These are phyloP conservation scores for Mangifera indica DNA, from an alignment of 345 rosid species.

Conservation along the genomic window DNA sequence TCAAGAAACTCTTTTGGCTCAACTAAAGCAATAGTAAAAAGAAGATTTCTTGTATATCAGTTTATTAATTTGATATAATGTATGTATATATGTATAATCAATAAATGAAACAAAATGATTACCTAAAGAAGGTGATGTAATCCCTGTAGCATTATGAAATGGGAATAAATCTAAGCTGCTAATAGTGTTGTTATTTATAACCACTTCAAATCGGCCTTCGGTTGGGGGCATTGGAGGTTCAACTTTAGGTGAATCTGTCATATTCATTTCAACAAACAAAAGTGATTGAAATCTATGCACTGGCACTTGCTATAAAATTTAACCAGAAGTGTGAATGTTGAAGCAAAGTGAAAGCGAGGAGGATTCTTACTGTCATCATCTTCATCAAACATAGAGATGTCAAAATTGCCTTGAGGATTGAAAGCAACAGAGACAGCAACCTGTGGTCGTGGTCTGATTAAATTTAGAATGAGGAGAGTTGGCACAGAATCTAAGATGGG, in stretches of 20 bases:
- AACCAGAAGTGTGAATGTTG: too few relatives aligned
- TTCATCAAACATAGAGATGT: slow-evolving; percentile 52
- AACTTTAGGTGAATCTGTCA: slow-evolving; percentile 47
- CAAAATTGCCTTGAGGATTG: slow-evolving; percentile 85
- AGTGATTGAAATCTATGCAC: too few relatives aligned
- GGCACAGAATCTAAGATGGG: slow-evolving; percentile 27
- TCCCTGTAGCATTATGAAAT: slow-evolving; percentile 61
- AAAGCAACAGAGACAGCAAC: slow-evolving; percentile 63
- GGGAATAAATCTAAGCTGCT: slow-evolving; percentile 67
- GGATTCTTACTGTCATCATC: slow-evolving; percentile 42
- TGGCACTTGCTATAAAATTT: too few relatives aligned
- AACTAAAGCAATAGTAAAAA: slow-evolving; percentile 27
- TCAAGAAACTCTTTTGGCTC: slow-evolving; percentile 63
- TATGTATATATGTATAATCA: too few relatives aligned
- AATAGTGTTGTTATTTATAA: slow-evolving; percentile 53
- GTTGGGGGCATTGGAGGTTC: slow-evolving; percentile 78
- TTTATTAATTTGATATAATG: too few relatives aligned
- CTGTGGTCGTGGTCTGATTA: slow-evolving; percentile 23
- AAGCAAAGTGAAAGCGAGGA: neutral
- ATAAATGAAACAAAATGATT: neutral
- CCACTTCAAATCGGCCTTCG: slow-evolving; percentile 66
- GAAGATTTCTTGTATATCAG: neutral
- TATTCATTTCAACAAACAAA: too few relatives aligned
- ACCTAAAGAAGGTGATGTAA: slow-evolving; percentile 61
- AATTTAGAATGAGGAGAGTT: neutral